Evolutionary conservation across 2,329 filamentous ascomycete species (phyloP).

Genomic region (Chaetothyriales sp.): DNA sequence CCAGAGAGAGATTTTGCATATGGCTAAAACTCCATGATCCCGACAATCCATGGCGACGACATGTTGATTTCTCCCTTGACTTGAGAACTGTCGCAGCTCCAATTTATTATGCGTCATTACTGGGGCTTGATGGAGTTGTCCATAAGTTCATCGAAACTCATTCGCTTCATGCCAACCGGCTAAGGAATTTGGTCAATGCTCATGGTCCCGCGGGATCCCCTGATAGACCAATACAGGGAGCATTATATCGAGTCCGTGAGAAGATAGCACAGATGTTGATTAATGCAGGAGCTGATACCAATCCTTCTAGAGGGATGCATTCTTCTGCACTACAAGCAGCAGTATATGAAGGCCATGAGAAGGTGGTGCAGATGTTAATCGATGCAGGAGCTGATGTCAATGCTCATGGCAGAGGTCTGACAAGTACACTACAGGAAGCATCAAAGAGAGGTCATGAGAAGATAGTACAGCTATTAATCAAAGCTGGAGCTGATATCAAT

Average conservation of each 20-base stretch:
- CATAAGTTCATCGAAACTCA: conserved; percentile 1
- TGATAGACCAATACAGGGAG: no score
- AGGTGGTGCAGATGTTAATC: no score
- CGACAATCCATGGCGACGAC: neutral
- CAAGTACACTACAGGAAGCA: no score
- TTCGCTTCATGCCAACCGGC: conserved; percentile 1
- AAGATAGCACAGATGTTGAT: no score
- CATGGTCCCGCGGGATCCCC: conserved; percentile 3
- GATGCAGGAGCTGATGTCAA: no score
- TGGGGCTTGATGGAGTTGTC: conserved; percentile 5
- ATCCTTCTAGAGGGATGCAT: conserved; percentile 1
- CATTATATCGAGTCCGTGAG: no score
- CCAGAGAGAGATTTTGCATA: neutral
- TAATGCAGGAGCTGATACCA: neutral
- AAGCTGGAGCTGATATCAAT: neutral
- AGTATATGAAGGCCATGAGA: no score
- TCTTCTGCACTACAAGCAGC: neutral
- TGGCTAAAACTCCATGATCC: neutral
- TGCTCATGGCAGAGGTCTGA: no score
- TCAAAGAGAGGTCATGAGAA: no score
- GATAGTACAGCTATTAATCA: no score
- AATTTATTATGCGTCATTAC: conserved; percentile 7
- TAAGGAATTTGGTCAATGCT: neutral
- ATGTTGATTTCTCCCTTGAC: neutral
- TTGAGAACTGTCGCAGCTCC: neutral